phyloP scores from a whole-genome alignment of 352 stramenopile species.

The Phytophthora sansomeana region DNA sequence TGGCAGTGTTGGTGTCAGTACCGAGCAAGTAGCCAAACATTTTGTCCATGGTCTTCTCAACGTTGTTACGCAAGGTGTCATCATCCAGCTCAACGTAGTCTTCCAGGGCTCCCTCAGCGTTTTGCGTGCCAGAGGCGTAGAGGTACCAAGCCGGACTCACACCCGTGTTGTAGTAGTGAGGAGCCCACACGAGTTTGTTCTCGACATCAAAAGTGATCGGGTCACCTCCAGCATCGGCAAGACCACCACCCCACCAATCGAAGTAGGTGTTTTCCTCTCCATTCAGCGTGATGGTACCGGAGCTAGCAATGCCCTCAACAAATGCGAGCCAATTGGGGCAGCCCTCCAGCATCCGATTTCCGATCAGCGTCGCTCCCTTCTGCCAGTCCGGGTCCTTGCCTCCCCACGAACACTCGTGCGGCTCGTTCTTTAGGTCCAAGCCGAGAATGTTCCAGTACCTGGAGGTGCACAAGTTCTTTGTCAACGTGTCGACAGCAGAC shows the following conservation, averaged over 20 bases:
- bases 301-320: conserved; percentile 67
- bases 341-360: conserved; percentile 67
- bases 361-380: conserved; percentile 64
- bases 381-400: conserved; percentile 56
- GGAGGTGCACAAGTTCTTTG: conserved; percentile 56
- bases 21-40: conserved; percentile 76
- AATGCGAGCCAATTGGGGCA: conserved; percentile 76
- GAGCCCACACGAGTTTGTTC: conserved; percentile 77
- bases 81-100: conserved; percentile 67
- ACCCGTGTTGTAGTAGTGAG: conserved; percentile 82
- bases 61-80: conserved; percentile 55
- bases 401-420: conserved; percentile 63
- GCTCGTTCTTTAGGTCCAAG: conserved; percentile 81
- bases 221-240: conserved; percentile 49
- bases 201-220: conserved; percentile 51
- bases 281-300: conserved; percentile 52
- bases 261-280: conserved; percentile 53
- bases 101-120: conserved; percentile 30
- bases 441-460: conserved; percentile 80
- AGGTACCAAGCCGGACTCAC: conserved; percentile 73
- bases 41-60: conserved; percentile 68
- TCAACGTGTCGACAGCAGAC: conserved; percentile 58
- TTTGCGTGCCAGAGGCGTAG: conserved; percentile 55
- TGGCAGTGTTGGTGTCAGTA: conserved; percentile 48
- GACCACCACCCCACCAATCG: conserved; percentile 76